A percentile compares a stretch with the other conserved stretches of the same genome.
Evolutionary conservation across 345 rosid genomes (phyloP).

Genomic region (Camelina sativa): DNA sequence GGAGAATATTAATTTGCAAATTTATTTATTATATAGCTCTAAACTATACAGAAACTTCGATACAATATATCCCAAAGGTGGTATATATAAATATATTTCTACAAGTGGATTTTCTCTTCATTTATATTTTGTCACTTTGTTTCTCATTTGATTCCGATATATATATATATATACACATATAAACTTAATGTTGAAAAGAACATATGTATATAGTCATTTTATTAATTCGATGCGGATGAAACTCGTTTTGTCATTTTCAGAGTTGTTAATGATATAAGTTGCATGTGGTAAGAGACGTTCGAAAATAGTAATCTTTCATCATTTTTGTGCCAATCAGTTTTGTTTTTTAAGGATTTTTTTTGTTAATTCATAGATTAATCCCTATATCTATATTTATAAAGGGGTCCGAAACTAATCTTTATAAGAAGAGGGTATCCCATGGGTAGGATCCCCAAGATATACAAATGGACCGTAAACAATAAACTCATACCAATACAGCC

Average conservation of each 20-base stretch:
- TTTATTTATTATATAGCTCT: background rate
- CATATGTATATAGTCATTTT: no score
- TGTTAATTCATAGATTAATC: no score
- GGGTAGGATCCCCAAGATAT: no score
- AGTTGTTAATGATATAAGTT: background rate
- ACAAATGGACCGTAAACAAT: no score
- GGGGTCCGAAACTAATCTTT: no score
- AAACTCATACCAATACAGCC: no score
- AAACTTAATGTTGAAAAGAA: background rate
- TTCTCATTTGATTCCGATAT: background rate
- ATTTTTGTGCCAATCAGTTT: background rate
- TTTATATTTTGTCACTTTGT: no score
- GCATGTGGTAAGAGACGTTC: background rate
- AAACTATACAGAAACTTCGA: background rate
- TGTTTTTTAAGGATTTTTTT: background rate
- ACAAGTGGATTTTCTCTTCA: background rate
- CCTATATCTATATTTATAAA: no score
- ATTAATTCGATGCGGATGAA: background rate
- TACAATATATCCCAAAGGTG: background rate
- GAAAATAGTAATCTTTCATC: background rate
- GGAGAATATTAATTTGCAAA: background rate
- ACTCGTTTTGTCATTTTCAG: background rate
- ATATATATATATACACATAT: no score
- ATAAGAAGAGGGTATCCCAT: no score
- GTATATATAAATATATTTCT: no score